These are phyloP conservation scores for Helianthus tuberosus DNA, from an alignment of 129 eudicot genomes.

Conservation along the genomic window DNA sequence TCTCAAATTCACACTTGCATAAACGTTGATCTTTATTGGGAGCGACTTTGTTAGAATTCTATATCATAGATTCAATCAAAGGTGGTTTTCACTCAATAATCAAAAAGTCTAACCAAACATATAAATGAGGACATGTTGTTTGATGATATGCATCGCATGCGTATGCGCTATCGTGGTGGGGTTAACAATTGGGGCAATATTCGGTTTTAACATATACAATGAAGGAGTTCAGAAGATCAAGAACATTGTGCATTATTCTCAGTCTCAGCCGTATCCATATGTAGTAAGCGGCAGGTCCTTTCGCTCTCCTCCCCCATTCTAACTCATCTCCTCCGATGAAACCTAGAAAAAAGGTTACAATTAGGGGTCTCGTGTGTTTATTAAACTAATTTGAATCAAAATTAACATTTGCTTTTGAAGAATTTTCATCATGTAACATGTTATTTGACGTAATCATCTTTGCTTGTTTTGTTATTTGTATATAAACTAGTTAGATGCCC, in stretches of 20 bases:
- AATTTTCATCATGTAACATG: not conserved
- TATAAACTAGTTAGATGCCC: too few relatives aligned
- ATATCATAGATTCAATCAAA: not conserved
- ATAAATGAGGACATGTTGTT: slow-evolving; percentile 59
- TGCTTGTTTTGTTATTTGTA: not conserved
- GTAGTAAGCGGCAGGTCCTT: slow-evolving; percentile 25
- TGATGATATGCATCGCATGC: slow-evolving; percentile 55
- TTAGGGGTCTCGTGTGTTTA: not conserved
- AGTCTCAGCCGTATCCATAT: slow-evolving; percentile 6
- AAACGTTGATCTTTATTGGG: not conserved
- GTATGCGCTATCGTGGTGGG: slow-evolving; percentile 44
- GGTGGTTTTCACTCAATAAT: not conserved
- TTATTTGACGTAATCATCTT: not conserved
- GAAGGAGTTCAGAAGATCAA: slow-evolving; percentile 52
- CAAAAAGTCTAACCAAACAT: not conserved
- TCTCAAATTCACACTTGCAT: not conserved
- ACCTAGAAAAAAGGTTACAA: not conserved
- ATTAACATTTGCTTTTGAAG: not conserved
- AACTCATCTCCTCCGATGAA: not conserved
- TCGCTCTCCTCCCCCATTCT: slow-evolving; percentile 39
- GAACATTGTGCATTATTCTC: slow-evolving; percentile 34
- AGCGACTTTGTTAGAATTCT: not conserved
- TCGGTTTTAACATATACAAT: slow-evolving; percentile 73
- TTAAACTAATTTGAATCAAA: not conserved
- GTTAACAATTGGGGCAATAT: slow-evolving; percentile 55